A percentile compares a stretch with the other conserved stretches of the same genome.
These are phyloP conservation scores for Benincasa hispida DNA, from an alignment of 306 rosid species.

Conservation along the genomic window DNA sequence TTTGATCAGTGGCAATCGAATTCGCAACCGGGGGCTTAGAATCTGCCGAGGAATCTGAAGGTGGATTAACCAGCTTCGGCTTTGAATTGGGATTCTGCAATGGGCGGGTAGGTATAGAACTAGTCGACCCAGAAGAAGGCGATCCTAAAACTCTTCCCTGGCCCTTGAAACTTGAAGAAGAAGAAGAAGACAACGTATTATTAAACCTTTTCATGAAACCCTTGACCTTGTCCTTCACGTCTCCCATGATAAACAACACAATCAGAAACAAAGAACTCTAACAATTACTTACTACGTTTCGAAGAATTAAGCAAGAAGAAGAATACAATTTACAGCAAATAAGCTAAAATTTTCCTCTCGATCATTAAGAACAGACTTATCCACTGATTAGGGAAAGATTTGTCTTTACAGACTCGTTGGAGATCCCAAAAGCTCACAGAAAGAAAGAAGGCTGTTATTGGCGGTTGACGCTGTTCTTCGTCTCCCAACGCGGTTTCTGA, in stretches of 20 bases:
- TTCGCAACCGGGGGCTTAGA: slow-evolving; percentile 26
- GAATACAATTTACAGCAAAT: neutral
- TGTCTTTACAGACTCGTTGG: neutral
- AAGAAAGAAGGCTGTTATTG: neutral
- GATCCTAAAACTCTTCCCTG: slow-evolving; percentile 92
- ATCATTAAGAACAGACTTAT: neutral
- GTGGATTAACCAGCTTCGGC: slow-evolving; percentile 24
- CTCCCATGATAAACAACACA: slow-evolving; percentile 35
- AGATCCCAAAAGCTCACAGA: neutral
- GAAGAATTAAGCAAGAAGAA: neutral
- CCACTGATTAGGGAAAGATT: neutral
- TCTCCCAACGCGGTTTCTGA: neutral
- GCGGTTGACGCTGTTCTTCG: neutral
- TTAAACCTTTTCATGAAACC: slow-evolving; percentile 84
- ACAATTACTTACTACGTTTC: neutral
- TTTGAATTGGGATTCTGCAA: slow-evolving; percentile 22
- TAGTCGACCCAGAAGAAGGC: slow-evolving; percentile 29
- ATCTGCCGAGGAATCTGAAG: slow-evolving; percentile 7
- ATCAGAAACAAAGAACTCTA: neutral
- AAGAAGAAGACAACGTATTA: slow-evolving; percentile 40
- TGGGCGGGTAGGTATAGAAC: slow-evolving; percentile 21
- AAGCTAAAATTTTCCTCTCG: neutral
- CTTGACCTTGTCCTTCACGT: slow-evolving; percentile 75
- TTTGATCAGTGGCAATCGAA: slow-evolving; percentile 4
- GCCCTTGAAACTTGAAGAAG: slow-evolving; percentile 82